Conservation (phyloP, 2,329 filamentous ascomycete species). For the Didymella lethalis region DNA sequence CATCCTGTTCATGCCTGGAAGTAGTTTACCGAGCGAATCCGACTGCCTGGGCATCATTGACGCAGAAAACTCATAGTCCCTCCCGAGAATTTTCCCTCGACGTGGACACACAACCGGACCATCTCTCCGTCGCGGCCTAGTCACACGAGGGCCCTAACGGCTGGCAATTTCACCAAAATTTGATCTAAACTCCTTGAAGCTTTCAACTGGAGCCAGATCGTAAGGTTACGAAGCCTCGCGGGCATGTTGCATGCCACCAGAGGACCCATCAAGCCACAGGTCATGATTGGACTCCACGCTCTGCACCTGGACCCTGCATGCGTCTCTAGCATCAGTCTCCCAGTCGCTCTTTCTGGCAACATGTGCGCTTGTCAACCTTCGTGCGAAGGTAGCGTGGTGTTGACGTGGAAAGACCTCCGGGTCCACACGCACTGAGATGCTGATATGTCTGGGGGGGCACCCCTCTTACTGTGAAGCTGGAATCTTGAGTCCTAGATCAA, state of each 20-base stretch:
- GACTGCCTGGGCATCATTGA: not conserved
- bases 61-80: not conserved
- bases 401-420: conserved; percentile 4
- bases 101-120: conserved; percentile 1
- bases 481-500: not conserved
- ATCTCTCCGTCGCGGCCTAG: not conserved
- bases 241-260: not conserved
- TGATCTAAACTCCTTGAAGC: not conserved
- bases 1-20: not conserved
- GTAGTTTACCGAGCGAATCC: not conserved
- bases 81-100: not conserved
- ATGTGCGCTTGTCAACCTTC: conserved; percentile 1
- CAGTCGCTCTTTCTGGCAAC: conserved; percentile 7
- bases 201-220: conserved; percentile 2
- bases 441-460: not conserved
- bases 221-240: conserved; percentile 1
- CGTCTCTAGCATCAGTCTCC: not conserved
- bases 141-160: conserved; percentile 1
- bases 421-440: conserved; percentile 5
- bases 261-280: not conserved
- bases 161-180: conserved; percentile 7
- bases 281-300: conserved; percentile 7
- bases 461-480: not conserved
- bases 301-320: conserved; percentile 9
- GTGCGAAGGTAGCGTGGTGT: conserved; percentile 5